These are phyloP conservation scores for Selenicereus undatus DNA, from an alignment of 148 eudicot genomes.

Conservation along the genomic window DNA sequence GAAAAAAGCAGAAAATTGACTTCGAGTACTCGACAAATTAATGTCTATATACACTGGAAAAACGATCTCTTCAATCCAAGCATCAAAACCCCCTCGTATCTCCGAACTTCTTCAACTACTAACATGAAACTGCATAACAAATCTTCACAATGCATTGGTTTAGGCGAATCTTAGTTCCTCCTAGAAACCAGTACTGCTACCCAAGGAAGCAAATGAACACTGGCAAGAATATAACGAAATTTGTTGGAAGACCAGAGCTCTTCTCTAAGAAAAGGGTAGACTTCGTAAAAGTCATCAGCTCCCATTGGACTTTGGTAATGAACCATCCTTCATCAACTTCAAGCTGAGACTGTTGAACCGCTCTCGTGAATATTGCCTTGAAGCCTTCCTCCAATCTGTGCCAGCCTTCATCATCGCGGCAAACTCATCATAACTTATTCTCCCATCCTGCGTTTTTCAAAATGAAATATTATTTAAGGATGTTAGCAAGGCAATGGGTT, in stretches of 20 bases:
- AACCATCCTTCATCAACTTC: constrained; percentile 66
- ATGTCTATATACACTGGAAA: not conserved
- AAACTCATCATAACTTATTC: constrained; percentile 74
- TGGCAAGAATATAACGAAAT: not conserved
- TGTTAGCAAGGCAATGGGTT: too few relatives aligned
- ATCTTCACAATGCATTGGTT: not conserved
- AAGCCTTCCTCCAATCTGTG: constrained; percentile 87
- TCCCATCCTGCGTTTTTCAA: constrained; percentile 52
- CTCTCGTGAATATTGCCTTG: constrained; percentile 76
- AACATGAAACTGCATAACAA: not conserved
- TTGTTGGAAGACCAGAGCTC: not conserved
- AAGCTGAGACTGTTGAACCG: constrained; percentile 69
- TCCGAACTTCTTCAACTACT: not conserved
- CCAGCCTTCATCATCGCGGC: constrained; percentile 84
- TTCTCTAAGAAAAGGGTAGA: not conserved
- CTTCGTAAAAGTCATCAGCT: constrained; percentile 17
- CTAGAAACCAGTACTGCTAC: not conserved
- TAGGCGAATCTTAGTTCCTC: not conserved
- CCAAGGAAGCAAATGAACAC: constrained; percentile 18
- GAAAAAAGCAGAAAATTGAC: not conserved
- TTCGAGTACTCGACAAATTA: not conserved
- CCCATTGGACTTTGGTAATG: constrained; percentile 36
- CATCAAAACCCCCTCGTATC: not conserved
- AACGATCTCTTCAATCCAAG: not conserved
- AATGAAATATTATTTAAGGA: not conserved